Conservation (phyloP, 495 filamentous ascomycete genomes). For the Aspergillus steynii region DNA sequence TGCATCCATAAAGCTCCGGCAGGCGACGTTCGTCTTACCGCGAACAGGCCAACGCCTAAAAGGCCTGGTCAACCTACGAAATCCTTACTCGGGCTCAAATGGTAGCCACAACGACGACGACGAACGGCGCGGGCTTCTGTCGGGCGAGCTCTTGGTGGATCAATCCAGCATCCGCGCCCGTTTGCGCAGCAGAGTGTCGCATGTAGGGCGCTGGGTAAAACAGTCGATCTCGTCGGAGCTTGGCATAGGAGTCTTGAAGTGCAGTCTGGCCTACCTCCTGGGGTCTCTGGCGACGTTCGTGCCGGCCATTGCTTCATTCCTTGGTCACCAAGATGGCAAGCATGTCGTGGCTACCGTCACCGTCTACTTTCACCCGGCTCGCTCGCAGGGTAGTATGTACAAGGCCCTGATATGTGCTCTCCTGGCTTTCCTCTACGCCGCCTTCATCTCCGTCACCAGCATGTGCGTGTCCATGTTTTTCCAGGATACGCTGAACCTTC, state of each 20-base stretch:
- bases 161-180: slow-evolving; percentile 19
- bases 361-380: slow-evolving; percentile 96
- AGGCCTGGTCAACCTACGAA: slow-evolving; percentile 49
- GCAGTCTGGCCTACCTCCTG: slow-evolving; percentile 86
- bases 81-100: slow-evolving; percentile 21
- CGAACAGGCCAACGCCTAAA: slow-evolving; percentile 54
- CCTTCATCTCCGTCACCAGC: slow-evolving; percentile 76
- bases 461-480: slow-evolving; percentile 85
- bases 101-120: slow-evolving; percentile 15
- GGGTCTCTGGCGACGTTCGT: slow-evolving; percentile 88
- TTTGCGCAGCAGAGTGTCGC: slow-evolving; percentile 13
- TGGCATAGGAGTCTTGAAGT: slow-evolving; percentile 83
- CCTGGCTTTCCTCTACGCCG: slow-evolving; percentile 79
- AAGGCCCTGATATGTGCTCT: slow-evolving; percentile 84
- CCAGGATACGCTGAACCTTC: slow-evolving; percentile 60
- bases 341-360: slow-evolving; percentile 92
- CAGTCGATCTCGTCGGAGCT: slow-evolving; percentile 53
- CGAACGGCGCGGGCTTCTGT: slow-evolving; percentile 44
- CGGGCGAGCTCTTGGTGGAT: slow-evolving; percentile 25
- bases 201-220: slow-evolving; percentile 24
- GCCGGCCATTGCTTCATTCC: slow-evolving; percentile 63
- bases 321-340: slow-evolving; percentile 91
- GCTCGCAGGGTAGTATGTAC: slow-evolving; percentile 86
- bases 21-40: slow-evolving; percentile 55
- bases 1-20: slow-evolving; percentile 40